Base-by-base conservation (phyloP, 2,329 filamentous ascomycete genomes). In the Aspergillus thermomutatus region DNA sequence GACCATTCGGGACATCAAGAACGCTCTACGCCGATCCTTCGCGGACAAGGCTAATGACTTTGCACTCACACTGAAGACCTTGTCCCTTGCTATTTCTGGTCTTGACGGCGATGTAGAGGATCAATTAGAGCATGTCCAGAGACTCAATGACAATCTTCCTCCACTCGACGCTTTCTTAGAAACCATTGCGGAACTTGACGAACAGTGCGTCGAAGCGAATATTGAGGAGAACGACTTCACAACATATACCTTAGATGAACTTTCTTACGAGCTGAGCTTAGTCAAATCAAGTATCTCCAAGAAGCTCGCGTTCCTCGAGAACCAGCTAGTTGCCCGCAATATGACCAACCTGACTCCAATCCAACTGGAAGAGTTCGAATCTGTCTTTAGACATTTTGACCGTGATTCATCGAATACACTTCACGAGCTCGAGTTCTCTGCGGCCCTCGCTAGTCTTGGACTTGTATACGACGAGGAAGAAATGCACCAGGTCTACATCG, bases 161-260 rank as follows among this genome's bases (percentile, higher is more conserved):
- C 93, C 93, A 3, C 82, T 99, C n/a, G 92, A 97, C 66, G 85
- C 90, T 58, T 99, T 95, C 71, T 83, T 99, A 43, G 87, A 91
- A 61, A 90, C 91, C 61, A 97, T 99, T 69, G 90, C 87, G 14
- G 86, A 85, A 10, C 83, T 97, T 49, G 92, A 97, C 69, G 85
- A 86, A 61, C 91, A 96, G 76, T 99, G 94, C 72, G 84, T 88
- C 58, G 93, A 97, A 78, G 94, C 94, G 60, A 97, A 99, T 72
- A 97, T 99, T 62, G 94, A 99, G 75, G 94, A 99, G 70, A 99
- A 99, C 75, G 94, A 99, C 78, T 97, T 94, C 74, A 99, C 94
- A n/a, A 97, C 93, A 8, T 97, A 97, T 77, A 96, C 93, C 9
- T 94, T 97, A 73, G 94, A 99, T 71, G 94, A 99, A 76, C 83